Evolutionary conservation across 495 filamentous ascomycete genomes (phyloP), one percentile per base, ranked within the genome.

Genomic region (Penicillium lividum): DNA sequence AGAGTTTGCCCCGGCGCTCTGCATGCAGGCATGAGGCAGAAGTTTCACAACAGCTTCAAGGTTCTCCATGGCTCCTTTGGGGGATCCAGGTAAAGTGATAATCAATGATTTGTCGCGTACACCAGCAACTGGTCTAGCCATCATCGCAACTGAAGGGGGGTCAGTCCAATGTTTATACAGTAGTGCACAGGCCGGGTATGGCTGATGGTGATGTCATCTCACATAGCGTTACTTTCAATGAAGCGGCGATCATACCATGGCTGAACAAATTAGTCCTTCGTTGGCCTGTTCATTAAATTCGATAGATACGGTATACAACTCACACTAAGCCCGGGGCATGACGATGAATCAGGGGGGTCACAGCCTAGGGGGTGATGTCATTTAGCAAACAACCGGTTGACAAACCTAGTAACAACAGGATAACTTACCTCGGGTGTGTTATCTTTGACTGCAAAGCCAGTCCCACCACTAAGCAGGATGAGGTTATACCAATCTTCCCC

Each of bases 31-130:
- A 74, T 99, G 94, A 1, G 94, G 92, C 3, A 99, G 78, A 46
- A 92, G 86, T 65, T 89, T 95, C 42, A 99, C 73, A n/a, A 98
- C 76, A 3, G 92, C 85, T 66, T 90, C 84, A n/a, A 99, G 83
- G 67, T 98, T 99, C 75, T 99, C 94, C 65, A 84, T 88, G 3
- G 94, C 94, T n/a, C 92, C 94, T 77, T 96, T 97, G 2, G 95
- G 95, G 3, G 94, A 97, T 27, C 94, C 94, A 0, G 94, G 94
- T 40, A 99, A 79, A 0, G 94, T 98, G 48, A 97, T 75, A 45
- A 99, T 91, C 51, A 99, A 73, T 6, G 92, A 86, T 59, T 86
- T 86, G 59, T 92, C 86, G 31, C 94, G 82, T 10, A 95, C 87
- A 9, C 94, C 94, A 49, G 95, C 95, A 51, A 97, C 90, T 13